Base-by-base conservation (phyloP, 805 yeast genomes). In the Ogataea paraovalis region DNA sequence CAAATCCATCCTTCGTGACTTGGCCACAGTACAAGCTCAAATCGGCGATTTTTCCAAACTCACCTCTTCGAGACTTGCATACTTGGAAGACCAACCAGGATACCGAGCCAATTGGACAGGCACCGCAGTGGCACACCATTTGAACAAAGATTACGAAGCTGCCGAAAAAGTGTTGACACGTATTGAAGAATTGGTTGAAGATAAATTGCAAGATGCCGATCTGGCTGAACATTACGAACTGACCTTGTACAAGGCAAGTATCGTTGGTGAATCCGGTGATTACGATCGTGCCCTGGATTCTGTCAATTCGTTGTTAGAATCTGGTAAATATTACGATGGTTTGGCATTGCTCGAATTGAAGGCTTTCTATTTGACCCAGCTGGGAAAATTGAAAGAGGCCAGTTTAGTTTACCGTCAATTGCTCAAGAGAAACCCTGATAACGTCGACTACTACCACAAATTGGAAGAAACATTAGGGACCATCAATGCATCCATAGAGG, bases 81-180 rank as follows among this genome's bases (percentile, higher is more conserved):
- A 81, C 58, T 74, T 94, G 65, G 87, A 85, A 57, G 75, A 78
- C 22, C 83, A 78, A 56, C 82, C 94, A 10, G 96, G 96, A 0
- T 87, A 80, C 62, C 78, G 97, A 54, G 90, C 92, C 51, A 87
- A 88, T 61, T 91, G 97, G 96, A 86, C 96, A 1, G 83, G 85
- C 0, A 74, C 86, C 44, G 96, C 96, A 1, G 75, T 89, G 39
- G 96, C 97, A 1, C 88, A 85, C 61, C 87, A 87, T 64, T 72
- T 91, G 61, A 79, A 79, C 62, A 76, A 78, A 22, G 87, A 90
- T 59, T 77, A 74, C 59, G 72, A 70, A 33, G 79, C 79, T 21
- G 92, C 96, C 6, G 83, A 83, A 47, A 78, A 78, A 47, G 86
- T 92, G 2, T 74, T 91, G 56, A 61, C 78, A 19, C 82, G 85